Evolutionary conservation across 495 filamentous ascomycete genomes (phyloP).

Genomic region (Penicillium tannophilum): DNA sequence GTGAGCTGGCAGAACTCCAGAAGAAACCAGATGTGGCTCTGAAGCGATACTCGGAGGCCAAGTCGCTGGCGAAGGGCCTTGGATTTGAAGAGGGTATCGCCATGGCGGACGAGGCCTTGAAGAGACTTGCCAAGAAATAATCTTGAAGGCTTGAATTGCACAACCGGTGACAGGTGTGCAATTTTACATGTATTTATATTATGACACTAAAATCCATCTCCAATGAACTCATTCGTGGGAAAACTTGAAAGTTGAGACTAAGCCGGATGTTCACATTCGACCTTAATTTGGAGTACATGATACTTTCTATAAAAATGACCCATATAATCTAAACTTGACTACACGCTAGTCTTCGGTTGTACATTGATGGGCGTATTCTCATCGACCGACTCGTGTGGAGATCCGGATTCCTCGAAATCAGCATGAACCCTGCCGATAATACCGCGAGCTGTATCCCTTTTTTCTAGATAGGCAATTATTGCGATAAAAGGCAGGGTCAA

Average conservation of each 20-base stretch:
- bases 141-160: background rate
- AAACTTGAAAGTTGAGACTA: background rate
- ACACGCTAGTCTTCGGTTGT: conserved; percentile 7
- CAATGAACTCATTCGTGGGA: background rate
- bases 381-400: background rate
- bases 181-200: conserved; percentile 20
- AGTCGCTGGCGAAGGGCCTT: conserved; percentile 60
- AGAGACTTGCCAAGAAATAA: conserved; percentile 45
- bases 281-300: background rate
- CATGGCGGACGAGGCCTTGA: conserved; percentile 52
- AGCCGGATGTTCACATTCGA: background rate
- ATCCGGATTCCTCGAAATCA: background rate
- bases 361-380: conserved; percentile 12
- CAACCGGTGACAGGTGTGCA: background rate
- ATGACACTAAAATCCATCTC: conserved; percentile 22
- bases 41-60: conserved; percentile 59
- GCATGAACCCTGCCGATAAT: conserved; percentile 23
- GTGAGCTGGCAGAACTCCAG: conserved; percentile 73
- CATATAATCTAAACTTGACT: background rate
- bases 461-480: conserved; percentile 33
- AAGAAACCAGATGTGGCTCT: conserved; percentile 65
- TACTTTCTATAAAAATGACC: background rate
- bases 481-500: conserved; percentile 35
- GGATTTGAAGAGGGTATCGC: conserved; percentile 64
- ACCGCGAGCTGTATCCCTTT: conserved; percentile 29